Conservation (phyloP, 495 filamentous ascomycete species). For the Talaromyces liani region DNA sequence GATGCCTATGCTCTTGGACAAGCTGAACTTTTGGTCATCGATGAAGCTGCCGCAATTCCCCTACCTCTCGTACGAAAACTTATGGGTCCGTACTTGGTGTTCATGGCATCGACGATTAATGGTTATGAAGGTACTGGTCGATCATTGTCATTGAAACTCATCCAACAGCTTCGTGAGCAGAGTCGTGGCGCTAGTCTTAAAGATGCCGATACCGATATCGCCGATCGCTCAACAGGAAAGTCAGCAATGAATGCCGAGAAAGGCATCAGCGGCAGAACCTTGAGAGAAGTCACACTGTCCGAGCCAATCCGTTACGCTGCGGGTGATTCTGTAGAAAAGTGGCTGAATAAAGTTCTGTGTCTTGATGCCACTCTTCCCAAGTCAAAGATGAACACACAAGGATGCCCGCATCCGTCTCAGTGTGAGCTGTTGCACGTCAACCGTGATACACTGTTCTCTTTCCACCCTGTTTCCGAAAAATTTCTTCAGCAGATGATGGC, state of each 20-base stretch:
- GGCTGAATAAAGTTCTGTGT: slow-evolving; percentile 92
- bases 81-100: slow-evolving; percentile 96
- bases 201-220: slow-evolving; percentile 52
- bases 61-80: slow-evolving; percentile 86
- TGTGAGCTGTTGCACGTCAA: slow-evolving; percentile 92
- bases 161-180: slow-evolving; percentile 94
- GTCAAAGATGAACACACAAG: slow-evolving; percentile 64
- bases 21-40: slow-evolving; percentile 92
- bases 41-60: slow-evolving; percentile 96
- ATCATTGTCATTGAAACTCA: slow-evolving; percentile 91
- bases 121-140: slow-evolving; percentile 97
- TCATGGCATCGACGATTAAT: slow-evolving; percentile 99
- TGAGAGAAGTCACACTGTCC: slow-evolving; percentile 83
- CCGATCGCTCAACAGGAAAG: slow-evolving; percentile 66
- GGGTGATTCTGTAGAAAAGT: slow-evolving; percentile 87
- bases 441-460: slow-evolving; percentile 95
- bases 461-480: slow-evolving; percentile 93
- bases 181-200: slow-evolving; percentile 52
- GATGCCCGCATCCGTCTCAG: slow-evolving; percentile 81
- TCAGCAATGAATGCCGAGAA: slow-evolving; percentile 54
- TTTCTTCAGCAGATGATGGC: slow-evolving; percentile 98
- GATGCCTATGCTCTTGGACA: slow-evolving; percentile 92
- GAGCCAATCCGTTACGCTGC: slow-evolving; percentile 94
- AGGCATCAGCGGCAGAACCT: slow-evolving; percentile 61
- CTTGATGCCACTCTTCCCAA: slow-evolving; percentile 83